Evolutionary conservation across 2,329 filamentous ascomycete species (phyloP).

Genomic region (Neobulgaria alba): DNA sequence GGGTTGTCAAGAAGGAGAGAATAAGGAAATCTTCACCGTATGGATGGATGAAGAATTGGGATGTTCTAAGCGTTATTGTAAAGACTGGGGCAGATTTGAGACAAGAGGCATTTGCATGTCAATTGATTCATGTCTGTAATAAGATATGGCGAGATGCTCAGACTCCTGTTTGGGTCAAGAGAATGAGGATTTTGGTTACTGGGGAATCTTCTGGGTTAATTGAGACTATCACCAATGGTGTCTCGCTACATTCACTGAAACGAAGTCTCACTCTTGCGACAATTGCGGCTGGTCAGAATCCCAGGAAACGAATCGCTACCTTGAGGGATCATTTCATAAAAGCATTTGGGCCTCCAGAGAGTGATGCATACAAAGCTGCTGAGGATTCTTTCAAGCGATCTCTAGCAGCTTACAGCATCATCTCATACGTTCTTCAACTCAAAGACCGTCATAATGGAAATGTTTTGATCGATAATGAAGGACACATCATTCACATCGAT

Average conservation of each 20-base stretch:
- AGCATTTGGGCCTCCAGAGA: conserved; percentile 63
- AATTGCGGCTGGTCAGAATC: conserved; percentile 64
- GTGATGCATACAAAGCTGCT: conserved; percentile 60
- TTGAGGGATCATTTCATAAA: conserved; percentile 76
- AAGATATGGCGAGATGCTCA: conserved; percentile 72
- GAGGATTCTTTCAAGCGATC: conserved; percentile 73
- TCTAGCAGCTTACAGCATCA: conserved; percentile 78
- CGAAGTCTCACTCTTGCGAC: conserved; percentile 69
- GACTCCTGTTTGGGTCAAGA: conserved; percentile 77
- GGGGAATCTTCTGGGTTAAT: conserved; percentile 78
- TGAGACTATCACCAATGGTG: conserved; percentile 81
- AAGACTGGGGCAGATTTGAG: conserved; percentile 78
- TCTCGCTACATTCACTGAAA: conserved; percentile 80
- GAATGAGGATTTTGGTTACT: conserved; percentile 80
- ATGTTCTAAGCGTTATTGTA: conserved; percentile 77
- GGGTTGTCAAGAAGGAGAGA: conserved; percentile 75
- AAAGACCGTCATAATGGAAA: conserved; percentile 86
- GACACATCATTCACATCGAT: conserved; percentile 82
- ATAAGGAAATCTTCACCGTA: conserved; percentile 78
- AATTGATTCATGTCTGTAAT: conserved; percentile 72
- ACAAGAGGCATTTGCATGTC: conserved; percentile 80
- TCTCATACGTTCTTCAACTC: conserved; percentile 74
- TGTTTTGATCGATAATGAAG: conserved; percentile 75
- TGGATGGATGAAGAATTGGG: conserved; percentile 86
- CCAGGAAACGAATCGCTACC: conserved; percentile 67